Evolutionary conservation across 1,284 basidiomycete genomes (phyloP).

Genomic region (Ganoderma sinense): DNA sequence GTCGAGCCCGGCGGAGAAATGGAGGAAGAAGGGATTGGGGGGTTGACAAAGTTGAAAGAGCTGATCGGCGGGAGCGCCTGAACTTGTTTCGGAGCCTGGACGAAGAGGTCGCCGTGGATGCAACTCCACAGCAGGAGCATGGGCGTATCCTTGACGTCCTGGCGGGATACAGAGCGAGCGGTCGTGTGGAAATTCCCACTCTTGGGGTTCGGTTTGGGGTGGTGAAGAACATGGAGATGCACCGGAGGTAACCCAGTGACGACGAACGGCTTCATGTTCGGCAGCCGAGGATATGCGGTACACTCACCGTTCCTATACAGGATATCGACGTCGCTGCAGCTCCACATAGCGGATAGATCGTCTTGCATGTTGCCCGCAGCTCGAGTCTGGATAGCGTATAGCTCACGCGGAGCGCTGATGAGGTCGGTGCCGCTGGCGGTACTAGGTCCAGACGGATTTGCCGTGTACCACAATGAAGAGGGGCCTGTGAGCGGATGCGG

Average conservation of each 20-base stretch:
- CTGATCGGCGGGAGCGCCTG: not conserved
- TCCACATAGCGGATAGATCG: not conserved
- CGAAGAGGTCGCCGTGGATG: not conserved
- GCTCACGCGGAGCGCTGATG: not conserved
- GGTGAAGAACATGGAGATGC: not conserved
- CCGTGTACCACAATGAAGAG: not conserved
- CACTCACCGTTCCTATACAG: not conserved
- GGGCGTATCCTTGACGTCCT: not conserved
- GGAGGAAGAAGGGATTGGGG: not conserved
- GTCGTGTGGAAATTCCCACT: not conserved
- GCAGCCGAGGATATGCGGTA: not conserved
- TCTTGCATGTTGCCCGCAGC: not conserved
- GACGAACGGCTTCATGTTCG: not conserved
- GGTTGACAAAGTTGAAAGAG: not conserved
- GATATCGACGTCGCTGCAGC: not conserved
- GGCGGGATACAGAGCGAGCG: not conserved
- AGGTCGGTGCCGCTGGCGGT: not conserved
- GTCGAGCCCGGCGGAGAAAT: not conserved
- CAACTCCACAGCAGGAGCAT: slow-evolving; percentile 2
- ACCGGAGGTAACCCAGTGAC: not conserved
- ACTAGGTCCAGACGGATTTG: not conserved
- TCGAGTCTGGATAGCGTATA: not conserved
- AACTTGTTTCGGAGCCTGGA: not conserved
- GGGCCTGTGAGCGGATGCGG: not conserved
- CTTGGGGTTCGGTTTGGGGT: not conserved